Evolutionary conservation across 495 filamentous ascomycete species (phyloP).

Genomic region (Trichoderma virens): DNA sequence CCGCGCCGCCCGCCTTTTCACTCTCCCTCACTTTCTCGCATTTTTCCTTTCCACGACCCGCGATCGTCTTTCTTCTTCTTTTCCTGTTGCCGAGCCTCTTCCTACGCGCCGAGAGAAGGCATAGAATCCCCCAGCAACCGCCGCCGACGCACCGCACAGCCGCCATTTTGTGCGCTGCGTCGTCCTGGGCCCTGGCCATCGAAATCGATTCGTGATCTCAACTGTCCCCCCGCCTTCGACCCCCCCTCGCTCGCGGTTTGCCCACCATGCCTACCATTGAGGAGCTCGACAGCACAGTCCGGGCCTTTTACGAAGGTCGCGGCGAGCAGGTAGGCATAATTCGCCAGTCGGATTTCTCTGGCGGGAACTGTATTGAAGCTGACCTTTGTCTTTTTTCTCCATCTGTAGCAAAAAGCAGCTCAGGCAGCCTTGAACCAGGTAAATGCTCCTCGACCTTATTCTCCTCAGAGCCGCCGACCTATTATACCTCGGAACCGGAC

Average conservation of each 20-base stretch:
- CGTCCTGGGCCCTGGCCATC: constrained; percentile 2
- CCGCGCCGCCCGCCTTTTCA: constrained; percentile 10
- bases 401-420: constrained; percentile 86
- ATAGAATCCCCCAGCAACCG: background rate
- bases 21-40: constrained; percentile 6
- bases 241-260: constrained; percentile 1
- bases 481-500: background rate
- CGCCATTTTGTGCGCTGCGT: constrained; percentile 8
- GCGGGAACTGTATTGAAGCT: constrained; percentile 11
- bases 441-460: constrained; percentile 29
- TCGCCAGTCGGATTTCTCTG: background rate
- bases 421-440: constrained; percentile 92
- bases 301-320: constrained; percentile 92
- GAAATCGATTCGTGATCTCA: constrained; percentile 17
- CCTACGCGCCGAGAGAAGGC: background rate
- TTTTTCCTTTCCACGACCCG: constrained; percentile 9
- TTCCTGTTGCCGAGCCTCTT: background rate
- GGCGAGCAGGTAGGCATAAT: constrained; percentile 69
- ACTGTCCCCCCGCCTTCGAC: constrained; percentile 1
- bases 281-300: constrained; percentile 93
- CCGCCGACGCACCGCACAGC: constrained; percentile 7
- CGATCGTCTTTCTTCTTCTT: background rate
- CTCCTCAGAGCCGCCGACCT: background rate
- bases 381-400: constrained; percentile 21
- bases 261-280: constrained; percentile 59